Percentiles rank a stretch among this genome's conserved stretches.
phyloP scores from a whole-genome alignment of 805 yeast genomes.

The Myxozyma sirexii region DNA sequence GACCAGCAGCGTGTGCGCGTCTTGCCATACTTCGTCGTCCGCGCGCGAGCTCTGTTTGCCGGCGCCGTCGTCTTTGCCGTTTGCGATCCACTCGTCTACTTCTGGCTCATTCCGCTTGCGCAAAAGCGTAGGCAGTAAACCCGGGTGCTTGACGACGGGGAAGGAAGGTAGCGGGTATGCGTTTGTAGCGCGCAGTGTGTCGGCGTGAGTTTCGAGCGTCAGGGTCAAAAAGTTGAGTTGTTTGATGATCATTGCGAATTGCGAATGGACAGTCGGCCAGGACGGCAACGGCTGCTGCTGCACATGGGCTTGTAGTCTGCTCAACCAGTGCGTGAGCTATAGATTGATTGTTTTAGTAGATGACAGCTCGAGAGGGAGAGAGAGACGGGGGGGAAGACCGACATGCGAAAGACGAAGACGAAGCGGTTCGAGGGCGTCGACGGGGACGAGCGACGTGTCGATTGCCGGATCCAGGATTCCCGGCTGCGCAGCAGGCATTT shows the following conservation, averaged over 20 bases:
- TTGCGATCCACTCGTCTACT: constrained; percentile 78
- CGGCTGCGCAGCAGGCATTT: constrained; percentile 6
- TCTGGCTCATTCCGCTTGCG: constrained; percentile 90
- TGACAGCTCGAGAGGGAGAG: not conserved
- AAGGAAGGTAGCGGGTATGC: constrained; percentile 83
- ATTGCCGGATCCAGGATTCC: constrained; percentile 19
- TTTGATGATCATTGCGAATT: constrained; percentile 77
- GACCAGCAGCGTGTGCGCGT: constrained; percentile 64
- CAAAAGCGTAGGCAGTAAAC: constrained; percentile 76
- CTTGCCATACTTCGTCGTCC: constrained; percentile 64
- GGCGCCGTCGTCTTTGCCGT: constrained; percentile 23
- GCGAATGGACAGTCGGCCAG: constrained; percentile 76
- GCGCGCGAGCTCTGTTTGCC: constrained; percentile 2
- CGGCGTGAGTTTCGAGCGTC: constrained; percentile 64
- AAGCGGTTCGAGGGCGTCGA: constrained; percentile 62
- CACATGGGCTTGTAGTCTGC: constrained; percentile 25
- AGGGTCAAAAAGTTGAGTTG: constrained; percentile 78
- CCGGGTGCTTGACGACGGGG: constrained; percentile 83
- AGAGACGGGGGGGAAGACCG: constrained; percentile 5
- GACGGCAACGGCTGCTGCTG: constrained; percentile 47
- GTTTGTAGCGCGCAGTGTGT: constrained; percentile 63
- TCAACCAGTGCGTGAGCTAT: constrained; percentile 27
- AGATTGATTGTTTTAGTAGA: not conserved
- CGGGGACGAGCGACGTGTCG: constrained; percentile 53
- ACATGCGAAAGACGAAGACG: constrained; percentile 63